These are phyloP conservation scores for Sinapis alba DNA, from an alignment of 441 rosid genomes.

Conservation along the genomic window DNA sequence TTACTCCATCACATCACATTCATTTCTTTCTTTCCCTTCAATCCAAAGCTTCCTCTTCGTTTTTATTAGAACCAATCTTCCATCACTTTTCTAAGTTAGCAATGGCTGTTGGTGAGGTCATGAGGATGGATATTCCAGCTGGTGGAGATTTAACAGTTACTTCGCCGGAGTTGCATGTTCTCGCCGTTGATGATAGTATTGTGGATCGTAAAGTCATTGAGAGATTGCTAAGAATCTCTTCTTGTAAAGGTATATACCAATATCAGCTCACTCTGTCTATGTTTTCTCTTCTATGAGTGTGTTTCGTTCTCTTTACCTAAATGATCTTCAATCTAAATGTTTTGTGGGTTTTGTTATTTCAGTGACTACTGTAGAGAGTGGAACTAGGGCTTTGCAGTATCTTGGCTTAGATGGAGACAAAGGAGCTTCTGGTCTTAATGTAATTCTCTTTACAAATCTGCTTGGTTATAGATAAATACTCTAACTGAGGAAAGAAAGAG, in stretches of 20 bases:
- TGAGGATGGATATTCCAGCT: conserved; percentile 39
- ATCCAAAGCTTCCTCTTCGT: conserved; percentile 28
- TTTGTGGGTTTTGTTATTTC: conserved; percentile 11
- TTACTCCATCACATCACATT: conserved; percentile 14
- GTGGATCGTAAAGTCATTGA: conserved; percentile 86
- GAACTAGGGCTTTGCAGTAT: conserved; percentile 81
- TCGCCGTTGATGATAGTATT: conserved; percentile 85
- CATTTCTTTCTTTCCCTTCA: conserved; percentile 12
- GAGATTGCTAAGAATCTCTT: conserved; percentile 67
- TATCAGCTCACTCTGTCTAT: neutral
- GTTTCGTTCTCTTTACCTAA: neutral
- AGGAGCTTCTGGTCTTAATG: conserved; percentile 60
- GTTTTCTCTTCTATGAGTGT: neutral
- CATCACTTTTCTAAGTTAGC: neutral
- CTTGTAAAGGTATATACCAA: conserved; percentile 66
- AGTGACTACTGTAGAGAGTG: conserved; percentile 95
- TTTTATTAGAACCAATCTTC: neutral
- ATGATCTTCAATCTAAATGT: neutral
- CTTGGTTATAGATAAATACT: conserved; percentile 28
- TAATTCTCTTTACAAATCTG: conserved; percentile 31
- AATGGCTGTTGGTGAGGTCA: conserved; percentile 53
- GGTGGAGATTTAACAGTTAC: conserved; percentile 28
- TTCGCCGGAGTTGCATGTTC: conserved; percentile 81
- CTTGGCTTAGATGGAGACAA: conserved; percentile 89
- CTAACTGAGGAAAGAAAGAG: neutral